Conservation (phyloP, 2,329 filamentous ascomycete species). For the Knufia fluminis region DNA sequence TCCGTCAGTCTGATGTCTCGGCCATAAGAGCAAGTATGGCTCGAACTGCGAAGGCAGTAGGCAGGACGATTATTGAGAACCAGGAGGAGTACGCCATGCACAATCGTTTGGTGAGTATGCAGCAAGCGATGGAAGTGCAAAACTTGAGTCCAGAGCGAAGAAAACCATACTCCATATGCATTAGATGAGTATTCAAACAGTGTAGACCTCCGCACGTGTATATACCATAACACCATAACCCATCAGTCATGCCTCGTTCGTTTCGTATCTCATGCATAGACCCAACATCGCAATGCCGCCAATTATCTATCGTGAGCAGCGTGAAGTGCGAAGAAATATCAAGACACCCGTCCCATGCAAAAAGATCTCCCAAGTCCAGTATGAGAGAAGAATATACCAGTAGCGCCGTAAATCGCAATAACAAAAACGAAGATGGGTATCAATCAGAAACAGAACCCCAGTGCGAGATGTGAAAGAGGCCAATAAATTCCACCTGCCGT, state of each 20-base stretch:
- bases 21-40: too few relatives aligned
- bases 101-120: too few relatives aligned
- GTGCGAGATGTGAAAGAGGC: not conserved
- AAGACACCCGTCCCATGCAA: slow-evolving; percentile 1
- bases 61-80: too few relatives aligned
- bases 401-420: not conserved
- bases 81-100: too few relatives aligned
- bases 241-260: not conserved
- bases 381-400: not conserved
- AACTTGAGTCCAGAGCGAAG: too few relatives aligned
- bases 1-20: too few relatives aligned
- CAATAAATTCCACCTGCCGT: not conserved
- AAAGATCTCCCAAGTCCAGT: not conserved
- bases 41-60: too few relatives aligned
- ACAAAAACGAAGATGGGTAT: not conserved
- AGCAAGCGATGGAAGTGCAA: too few relatives aligned
- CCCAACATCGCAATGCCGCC: not conserved
- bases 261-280: not conserved
- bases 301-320: not conserved
- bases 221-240: not conserved
- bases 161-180: too few relatives aligned
- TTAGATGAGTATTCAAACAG: not conserved
- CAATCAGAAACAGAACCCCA: not conserved
- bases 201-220: not conserved
- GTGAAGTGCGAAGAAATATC: not conserved